Evolutionary conservation across 2,329 filamentous ascomycete species (phyloP), one percentile per base, ranked within the genome.

Genomic region (Fusarium sp.): DNA sequence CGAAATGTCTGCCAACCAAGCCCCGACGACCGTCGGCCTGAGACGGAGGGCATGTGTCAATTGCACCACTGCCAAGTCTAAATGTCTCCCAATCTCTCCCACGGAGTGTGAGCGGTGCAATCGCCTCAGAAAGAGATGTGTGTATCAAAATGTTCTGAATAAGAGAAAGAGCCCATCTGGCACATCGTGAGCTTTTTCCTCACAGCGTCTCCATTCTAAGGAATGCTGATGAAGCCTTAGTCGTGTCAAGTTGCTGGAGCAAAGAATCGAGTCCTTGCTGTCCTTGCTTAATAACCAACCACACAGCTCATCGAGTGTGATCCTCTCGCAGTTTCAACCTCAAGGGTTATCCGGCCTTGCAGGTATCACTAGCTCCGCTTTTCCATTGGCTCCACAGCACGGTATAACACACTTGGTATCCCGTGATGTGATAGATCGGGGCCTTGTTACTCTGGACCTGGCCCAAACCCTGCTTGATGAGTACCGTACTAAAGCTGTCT

Each of bases 61-160:
- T 35, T 72, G 69, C 25, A 72, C 70, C 2, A 57, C 65, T 14
- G 69, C 65, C 25, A 72, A 72, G 22, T 72, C 70, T 3, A 72
- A 72, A 70, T 72, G 70, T 3, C 20, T 66, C 30, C 69, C 69
- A 25, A 58, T 72, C 17, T 69, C 65, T 8, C n/a, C 59, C 9
- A 70, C 72, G 2, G 70, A 72, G 25, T 72, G 70, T 14, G 58
- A 72, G 69, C 38, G 69, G 4, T 72, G 70, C n/a, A 52, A 69
- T 20, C 69, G 69, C 1, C 45, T 72, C 20, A 69, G 69, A 9
- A 72, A 69, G 27, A 40, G 15, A 1, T 72, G 70, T 27, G 22
- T 58, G 12, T 58, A 58, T 38, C 54, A 37, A n/a, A 37, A 58
- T 15, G 33, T 58, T 58, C 32, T 58, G 20, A 25, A 35, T 25